Conservation (phyloP, 768 basidiomycete species). For the Suillus alpinus region DNA sequence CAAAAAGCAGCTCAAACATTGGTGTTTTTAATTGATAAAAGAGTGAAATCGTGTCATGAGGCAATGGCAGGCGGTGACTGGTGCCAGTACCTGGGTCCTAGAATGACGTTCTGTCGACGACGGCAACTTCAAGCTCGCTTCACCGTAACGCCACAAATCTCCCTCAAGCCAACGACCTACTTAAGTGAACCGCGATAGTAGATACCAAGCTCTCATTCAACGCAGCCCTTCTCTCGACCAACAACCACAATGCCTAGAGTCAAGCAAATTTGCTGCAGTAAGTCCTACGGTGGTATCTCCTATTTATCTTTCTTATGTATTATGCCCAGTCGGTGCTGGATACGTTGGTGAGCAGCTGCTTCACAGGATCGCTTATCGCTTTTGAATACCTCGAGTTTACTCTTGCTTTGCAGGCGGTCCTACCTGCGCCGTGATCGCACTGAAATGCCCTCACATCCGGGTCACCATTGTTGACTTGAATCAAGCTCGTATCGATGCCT, state of each 20-base stretch:
- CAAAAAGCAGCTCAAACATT: not conserved
- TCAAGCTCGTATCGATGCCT: conserved; percentile 89
- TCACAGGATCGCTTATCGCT: conserved; percentile 3
- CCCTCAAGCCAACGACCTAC: not conserved
- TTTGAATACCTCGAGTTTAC: conserved; percentile 11
- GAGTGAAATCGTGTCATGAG: not conserved
- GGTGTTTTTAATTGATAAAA: not conserved
- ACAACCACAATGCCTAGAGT: conserved; percentile 44
- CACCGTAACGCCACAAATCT: not conserved
- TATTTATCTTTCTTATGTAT: conserved; percentile 9
- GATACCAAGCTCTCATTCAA: not conserved
- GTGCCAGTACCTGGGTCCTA: not conserved
- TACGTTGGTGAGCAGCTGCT: conserved; percentile 73
- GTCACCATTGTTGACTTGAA: conserved; percentile 99
- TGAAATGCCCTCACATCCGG: conserved; percentile 87
- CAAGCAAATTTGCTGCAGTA: conserved; percentile 86
- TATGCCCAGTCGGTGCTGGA: conserved; percentile 71
- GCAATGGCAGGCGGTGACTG: not conserved
- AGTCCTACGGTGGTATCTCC: conserved; percentile 31
- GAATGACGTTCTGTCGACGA: not conserved
- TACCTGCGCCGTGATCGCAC: conserved; percentile 91
- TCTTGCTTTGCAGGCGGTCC: conserved; percentile 67
- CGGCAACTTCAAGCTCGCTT: not conserved
- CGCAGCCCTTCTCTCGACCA: not conserved
- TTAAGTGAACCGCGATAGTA: not conserved